Conservation (phyloP, 352 stramenopile genomes). For the Phytophthora fragariaefolia region DNA sequence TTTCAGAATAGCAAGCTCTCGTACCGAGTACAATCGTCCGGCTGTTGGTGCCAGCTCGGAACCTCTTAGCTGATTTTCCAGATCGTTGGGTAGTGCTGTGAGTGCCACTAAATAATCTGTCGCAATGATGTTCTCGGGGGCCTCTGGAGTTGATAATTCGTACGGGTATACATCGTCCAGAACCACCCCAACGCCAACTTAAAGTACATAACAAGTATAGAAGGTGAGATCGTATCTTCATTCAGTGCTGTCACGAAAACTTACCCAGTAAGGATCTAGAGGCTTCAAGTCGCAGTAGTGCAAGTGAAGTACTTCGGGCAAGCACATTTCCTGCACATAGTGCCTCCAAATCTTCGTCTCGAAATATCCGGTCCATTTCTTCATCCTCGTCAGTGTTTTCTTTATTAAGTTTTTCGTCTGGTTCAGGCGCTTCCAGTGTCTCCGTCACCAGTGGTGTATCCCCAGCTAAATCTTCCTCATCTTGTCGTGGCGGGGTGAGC, state of each 20-base stretch:
- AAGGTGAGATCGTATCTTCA: neutral
- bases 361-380: constrained; percentile 39
- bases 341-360: constrained; percentile 41
- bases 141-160: constrained; percentile 44
- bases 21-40: constrained; percentile 59
- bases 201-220: constrained; percentile 1
- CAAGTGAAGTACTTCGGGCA: constrained; percentile 31
- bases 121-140: constrained; percentile 11
- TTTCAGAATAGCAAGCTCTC: constrained; percentile 54
- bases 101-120: constrained; percentile 67
- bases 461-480: constrained; percentile 13
- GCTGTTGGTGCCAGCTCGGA: constrained; percentile 47
- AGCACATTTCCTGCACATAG: constrained; percentile 48
- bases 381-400: constrained; percentile 21
- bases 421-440: constrained; percentile 4
- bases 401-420: constrained; percentile 8
- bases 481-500: neutral
- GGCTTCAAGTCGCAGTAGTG: constrained; percentile 50
- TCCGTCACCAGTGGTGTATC: constrained; percentile 9
- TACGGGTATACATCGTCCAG: constrained; percentile 67
- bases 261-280: constrained; percentile 46
- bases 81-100: constrained; percentile 47
- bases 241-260: neutral
- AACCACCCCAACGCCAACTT: constrained; percentile 63
- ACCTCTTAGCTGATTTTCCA: constrained; percentile 35